Evolutionary conservation across 768 basidiomycete genomes (phyloP).

Genomic region (Kwoniella newhampshirensis): DNA sequence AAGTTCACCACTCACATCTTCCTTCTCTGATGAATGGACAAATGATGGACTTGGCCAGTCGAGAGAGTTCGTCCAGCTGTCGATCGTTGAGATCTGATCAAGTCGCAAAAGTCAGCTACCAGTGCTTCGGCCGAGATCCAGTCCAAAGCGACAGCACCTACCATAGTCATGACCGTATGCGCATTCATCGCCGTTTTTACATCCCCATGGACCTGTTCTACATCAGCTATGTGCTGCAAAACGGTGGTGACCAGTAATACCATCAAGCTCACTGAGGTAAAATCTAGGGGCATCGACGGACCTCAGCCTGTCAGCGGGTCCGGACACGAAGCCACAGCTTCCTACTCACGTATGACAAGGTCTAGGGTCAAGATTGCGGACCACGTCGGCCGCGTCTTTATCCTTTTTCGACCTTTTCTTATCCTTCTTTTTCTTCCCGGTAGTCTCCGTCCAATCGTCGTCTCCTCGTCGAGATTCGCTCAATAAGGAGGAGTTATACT

Average conservation of each 20-base stretch:
- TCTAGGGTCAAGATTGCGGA: constrained; percentile 38
- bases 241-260: not conserved
- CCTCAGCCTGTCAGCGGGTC: not conserved
- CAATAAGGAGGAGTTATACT: not conserved
- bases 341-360: constrained; percentile 50
- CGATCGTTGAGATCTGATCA: constrained; percentile 26
- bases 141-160: constrained; percentile 18
- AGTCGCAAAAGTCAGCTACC: not conserved
- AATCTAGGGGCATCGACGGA: constrained; percentile 9
- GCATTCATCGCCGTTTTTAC: constrained; percentile 33
- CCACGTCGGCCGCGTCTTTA: constrained; percentile 16
- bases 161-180: constrained; percentile 44
- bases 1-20: constrained; percentile 30
- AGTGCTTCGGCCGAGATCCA: too few relatives aligned
- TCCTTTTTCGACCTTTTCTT: constrained; percentile 13
- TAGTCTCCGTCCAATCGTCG: constrained; percentile 5
- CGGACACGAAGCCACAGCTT: not conserved
- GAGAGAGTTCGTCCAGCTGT: constrained; percentile 36
- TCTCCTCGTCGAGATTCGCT: not conserved
- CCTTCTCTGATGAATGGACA: constrained; percentile 38
- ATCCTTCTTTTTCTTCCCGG: constrained; percentile 2
- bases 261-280: constrained; percentile 27
- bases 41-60: constrained; percentile 42
- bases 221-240: not conserved
- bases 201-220: constrained; percentile 36